phyloP scores from a whole-genome alignment of 202 grass and related monocot species.

The Zoysia matrella region DNA sequence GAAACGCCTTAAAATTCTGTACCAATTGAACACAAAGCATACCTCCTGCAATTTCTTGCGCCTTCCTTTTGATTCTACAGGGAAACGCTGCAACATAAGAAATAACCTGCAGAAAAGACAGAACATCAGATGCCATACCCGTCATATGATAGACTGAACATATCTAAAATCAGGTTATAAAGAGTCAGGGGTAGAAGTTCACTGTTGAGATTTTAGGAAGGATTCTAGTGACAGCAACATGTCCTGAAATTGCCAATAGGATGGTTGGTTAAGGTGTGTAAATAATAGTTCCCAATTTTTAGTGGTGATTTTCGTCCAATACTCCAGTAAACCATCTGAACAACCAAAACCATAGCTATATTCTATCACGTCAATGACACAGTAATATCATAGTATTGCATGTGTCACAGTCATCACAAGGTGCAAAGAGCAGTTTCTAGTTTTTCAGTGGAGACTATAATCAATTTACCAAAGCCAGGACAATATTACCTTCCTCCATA shows the following conservation, averaged over 20 bases:
- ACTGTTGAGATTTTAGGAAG: not conserved
- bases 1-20: constrained; percentile 17
- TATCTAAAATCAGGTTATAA: not conserved
- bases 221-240: constrained; percentile 7
- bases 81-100: too few species aligned
- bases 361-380: not conserved
- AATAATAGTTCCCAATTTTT: constrained; percentile 13
- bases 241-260: constrained; percentile 7
- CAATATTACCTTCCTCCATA: constrained; percentile 73
- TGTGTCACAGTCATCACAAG: not conserved
- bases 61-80: constrained; percentile 92
- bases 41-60: constrained; percentile 97
- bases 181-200: not conserved
- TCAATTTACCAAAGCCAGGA: not conserved
- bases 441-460: constrained; percentile 8
- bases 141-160: not conserved
- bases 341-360: constrained; percentile 14
- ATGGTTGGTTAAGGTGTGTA: not conserved
- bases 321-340: constrained; percentile 14
- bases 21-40: constrained; percentile 29
- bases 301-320: constrained; percentile 2
- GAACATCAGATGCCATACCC: constrained; percentile 35
- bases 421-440: not conserved
- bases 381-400: not conserved
- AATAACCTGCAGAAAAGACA: constrained; percentile 48